Percentiles rank a stretch among this genome's conserved stretches.
phyloP scores from a whole-genome alignment of 805 yeast genomes.

The Cyberlindnera xishuangbannaensis region DNA sequence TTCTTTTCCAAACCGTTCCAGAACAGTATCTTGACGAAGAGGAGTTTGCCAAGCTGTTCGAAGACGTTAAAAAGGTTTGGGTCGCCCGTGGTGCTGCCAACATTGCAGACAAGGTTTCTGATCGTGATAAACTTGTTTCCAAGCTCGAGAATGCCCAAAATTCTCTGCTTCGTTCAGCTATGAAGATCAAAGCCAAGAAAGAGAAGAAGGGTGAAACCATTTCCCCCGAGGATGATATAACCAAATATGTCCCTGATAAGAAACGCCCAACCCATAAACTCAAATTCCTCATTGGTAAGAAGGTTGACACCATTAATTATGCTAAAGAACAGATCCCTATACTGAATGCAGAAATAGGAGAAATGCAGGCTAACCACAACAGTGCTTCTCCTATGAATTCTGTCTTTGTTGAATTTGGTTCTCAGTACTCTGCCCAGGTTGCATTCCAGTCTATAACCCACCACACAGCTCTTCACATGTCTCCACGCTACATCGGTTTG shows the following conservation, averaged over 20 bases:
- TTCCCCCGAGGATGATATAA: slow-evolving; percentile 42
- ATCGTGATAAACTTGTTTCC: slow-evolving; percentile 54
- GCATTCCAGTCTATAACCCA: slow-evolving; percentile 61
- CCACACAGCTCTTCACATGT: slow-evolving; percentile 60
- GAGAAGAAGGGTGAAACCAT: slow-evolving; percentile 56
- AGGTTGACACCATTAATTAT: slow-evolving; percentile 57
- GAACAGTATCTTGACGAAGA: slow-evolving; percentile 63
- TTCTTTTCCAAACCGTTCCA: slow-evolving; percentile 81
- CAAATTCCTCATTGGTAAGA: slow-evolving; percentile 43
- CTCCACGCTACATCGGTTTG: slow-evolving; percentile 56
- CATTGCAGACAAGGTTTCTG: slow-evolving; percentile 48
- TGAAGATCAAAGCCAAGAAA: slow-evolving; percentile 56
- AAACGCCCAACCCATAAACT: slow-evolving; percentile 59
- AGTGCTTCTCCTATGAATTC: slow-evolving; percentile 64
- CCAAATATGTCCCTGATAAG: slow-evolving; percentile 54
- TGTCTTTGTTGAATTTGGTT: slow-evolving; percentile 71
- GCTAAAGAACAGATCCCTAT: slow-evolving; percentile 52
- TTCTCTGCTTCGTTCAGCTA: slow-evolving; percentile 50
- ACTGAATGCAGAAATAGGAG: slow-evolving; percentile 49
- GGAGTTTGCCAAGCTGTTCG: slow-evolving; percentile 68
- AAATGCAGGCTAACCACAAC: slow-evolving; percentile 46
- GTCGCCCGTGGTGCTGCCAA: slow-evolving; percentile 59
- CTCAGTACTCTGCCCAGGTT: slow-evolving; percentile 68
- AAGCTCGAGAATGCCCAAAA: slow-evolving; percentile 66
- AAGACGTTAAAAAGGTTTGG: slow-evolving; percentile 79